Conservation (phyloP, 2,329 filamentous ascomycete species). For the Aureobasidium sp. region DNA sequence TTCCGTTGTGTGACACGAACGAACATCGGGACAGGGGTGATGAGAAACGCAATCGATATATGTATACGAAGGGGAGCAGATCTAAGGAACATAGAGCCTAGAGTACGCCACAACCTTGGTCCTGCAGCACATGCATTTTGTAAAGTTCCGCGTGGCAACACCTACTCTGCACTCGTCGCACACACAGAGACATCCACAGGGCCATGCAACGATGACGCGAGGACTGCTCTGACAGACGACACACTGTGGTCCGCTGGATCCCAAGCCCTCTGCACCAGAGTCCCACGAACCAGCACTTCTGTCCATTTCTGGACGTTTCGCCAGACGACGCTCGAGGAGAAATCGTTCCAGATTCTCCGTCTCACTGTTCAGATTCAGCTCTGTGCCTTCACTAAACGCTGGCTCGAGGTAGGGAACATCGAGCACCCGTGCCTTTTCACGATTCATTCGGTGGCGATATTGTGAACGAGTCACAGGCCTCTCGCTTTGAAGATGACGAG, state of each 20-base stretch:
- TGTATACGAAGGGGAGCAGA: background rate
- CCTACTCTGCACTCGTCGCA: conserved; percentile 94
- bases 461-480: conserved; percentile 74
- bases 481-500: conserved; percentile 67
- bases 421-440: conserved; percentile 63
- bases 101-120: conserved; percentile 84
- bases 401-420: conserved; percentile 28
- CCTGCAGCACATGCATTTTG: conserved; percentile 90
- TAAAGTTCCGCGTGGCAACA: conserved; percentile 93
- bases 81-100: conserved; percentile 72
- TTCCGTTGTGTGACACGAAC: background rate
- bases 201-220: conserved; percentile 89
- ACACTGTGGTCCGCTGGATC: conserved; percentile 71
- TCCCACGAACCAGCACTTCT: conserved; percentile 50
- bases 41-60: background rate
- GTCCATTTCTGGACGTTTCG: conserved; percentile 34
- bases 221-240: conserved; percentile 88
- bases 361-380: conserved; percentile 46
- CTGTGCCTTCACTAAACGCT: conserved; percentile 30
- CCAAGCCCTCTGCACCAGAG: conserved; percentile 65
- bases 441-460: conserved; percentile 61
- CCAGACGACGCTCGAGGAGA: conserved; percentile 47
- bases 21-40: background rate
- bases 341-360: conserved; percentile 52
- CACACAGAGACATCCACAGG: conserved; percentile 85